Percentiles rank a stretch among this genome's conserved stretches.
Conservation (phyloP, 192 early-diverging fungal genomes). For the Mortierella alpina region DNA sequence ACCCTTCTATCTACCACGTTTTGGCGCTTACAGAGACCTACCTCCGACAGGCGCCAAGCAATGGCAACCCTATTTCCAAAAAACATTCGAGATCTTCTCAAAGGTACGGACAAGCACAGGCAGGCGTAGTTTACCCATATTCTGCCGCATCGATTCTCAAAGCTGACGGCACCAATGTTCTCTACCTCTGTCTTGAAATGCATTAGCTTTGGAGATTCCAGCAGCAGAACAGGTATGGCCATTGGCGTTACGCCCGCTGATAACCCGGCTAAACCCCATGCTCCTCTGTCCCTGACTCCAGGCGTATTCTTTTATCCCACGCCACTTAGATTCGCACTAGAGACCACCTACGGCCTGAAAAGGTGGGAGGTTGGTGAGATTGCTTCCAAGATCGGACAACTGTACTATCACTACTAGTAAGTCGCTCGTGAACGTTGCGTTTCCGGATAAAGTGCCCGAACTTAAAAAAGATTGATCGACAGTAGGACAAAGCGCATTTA, state of each 20-base stretch:
- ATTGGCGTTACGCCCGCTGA: neutral
- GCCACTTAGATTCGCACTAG: conserved; percentile 75
- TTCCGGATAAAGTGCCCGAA: conserved; percentile 11
- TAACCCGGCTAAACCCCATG: neutral
- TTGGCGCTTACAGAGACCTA: conserved; percentile 69
- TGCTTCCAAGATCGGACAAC: conserved; percentile 97
- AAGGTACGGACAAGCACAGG: conserved; percentile 54
- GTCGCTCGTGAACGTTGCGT: neutral
- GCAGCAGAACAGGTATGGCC: conserved; percentile 80
- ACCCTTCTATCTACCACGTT: neutral
- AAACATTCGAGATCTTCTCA: conserved; percentile 98
- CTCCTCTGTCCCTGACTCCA: neutral
- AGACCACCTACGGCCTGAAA: conserved; percentile 94
- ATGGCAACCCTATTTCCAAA: conserved; percentile 88
- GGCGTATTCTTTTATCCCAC: neutral
- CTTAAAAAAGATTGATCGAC: neutral
- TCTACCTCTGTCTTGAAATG: too few species aligned
- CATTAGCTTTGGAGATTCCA: conserved; percentile 93
- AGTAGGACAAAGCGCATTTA: neutral
- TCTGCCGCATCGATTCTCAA: too few species aligned
- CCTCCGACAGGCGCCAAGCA: conserved; percentile 85
- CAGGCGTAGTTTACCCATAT: too few species aligned
- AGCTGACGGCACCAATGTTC: too few species aligned
- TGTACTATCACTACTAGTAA: conserved; percentile 84
- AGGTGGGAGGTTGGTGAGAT: conserved; percentile 98